Evolutionary conservation across 768 basidiomycete genomes (phyloP), one percentile per base, ranked within the genome.

Genomic region (Mycena vitilis): DNA sequence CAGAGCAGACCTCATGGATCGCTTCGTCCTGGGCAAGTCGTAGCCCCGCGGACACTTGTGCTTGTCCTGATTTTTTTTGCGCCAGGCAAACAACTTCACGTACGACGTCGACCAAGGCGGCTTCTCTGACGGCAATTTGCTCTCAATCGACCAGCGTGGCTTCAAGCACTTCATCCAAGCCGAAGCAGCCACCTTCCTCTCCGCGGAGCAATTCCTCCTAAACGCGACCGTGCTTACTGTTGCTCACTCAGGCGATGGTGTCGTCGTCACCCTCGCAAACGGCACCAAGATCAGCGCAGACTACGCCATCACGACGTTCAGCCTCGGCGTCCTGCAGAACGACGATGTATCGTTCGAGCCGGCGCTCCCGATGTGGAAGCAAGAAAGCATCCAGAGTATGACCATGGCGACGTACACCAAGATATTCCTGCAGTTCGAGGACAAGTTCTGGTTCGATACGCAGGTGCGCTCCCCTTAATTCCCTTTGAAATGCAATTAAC

Each of bases 281-380:
- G 88, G 87, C 1, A 68, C 77, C 38, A 77, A 48, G 2, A 72
- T 91, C 25, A 79, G 76, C 16, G 89, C 84, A 16, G 85, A 90
- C 59, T 88, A 89, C 74, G 89, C 86, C 4, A 73, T 92, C 36
- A 87, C 86, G 69, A 92, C 91, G 0, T 92, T 92, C 78, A 91
- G 90, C 68, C 75, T 90, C 2, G 91, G 91, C 0, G 91, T 92
- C 9, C 79, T 92, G 61, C 91, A 92, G 77, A 81, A 89, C 63
- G 78, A 83, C 37, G 89, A 91, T 66, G 86, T 92, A 88, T 68
- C 67, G 85, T 92, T 90, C 70, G 73, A 83, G 48, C 91, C 91
- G 2, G 25, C 77, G 11, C 74, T 91, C 22, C 91, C 90, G 0
- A 79, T 72, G 12, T 91, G 84, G 81, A 91, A 91, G 74, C 64